Evolutionary conservation across 495 filamentous ascomycete genomes (phyloP), one percentile per base, ranked within the genome.

Genomic region (Penicillium malachiteum): DNA sequence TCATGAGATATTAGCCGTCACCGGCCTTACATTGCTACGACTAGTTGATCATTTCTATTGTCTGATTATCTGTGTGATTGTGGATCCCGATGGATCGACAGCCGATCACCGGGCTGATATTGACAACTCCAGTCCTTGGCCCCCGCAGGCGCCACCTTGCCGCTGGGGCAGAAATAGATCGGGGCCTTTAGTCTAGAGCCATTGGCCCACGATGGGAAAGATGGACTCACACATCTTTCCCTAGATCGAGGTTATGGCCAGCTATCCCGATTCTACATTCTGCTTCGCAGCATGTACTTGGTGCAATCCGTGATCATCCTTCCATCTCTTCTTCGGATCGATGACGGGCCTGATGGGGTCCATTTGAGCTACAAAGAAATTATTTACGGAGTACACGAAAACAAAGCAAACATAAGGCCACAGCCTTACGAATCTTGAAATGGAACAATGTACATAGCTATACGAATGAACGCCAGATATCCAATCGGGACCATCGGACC

Each of bases 1-100:
- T 65, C 56, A 12, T 75, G 66, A 75, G 13, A 16, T 7, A 10
- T 4, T 46, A 37, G 21, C 21, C 21, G 21, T 26, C 21, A 26
- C 1, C 4, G 21, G 21, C 21, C 4, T 37, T 9, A 37, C 12
- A 2, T 10, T 37, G 34, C 34, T 37, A 37, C 12, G 34, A 37
- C 34, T 5, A 1, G 21, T 26, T 26, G 21, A 26, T 26, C 21
- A 31, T 46, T 32, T 16, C 12, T 37, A 9, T 37, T 37, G 8
- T 37, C 34, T 37, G 8, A 10, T 37, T 37, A 2, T 37, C 34
- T 37, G 43, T 33, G 26, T n/a, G 11, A 26, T 7, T 51, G 52
- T 53, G 52, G 53, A 55, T 46, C 57, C 57, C 38, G 30, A 48
- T 37, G 32, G 57, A 60, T 56, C 48, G 47, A 48, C 53, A 48